Evolutionary conservation across 306 rosid species (phyloP).

Genomic region (Prosopis cineraria): DNA sequence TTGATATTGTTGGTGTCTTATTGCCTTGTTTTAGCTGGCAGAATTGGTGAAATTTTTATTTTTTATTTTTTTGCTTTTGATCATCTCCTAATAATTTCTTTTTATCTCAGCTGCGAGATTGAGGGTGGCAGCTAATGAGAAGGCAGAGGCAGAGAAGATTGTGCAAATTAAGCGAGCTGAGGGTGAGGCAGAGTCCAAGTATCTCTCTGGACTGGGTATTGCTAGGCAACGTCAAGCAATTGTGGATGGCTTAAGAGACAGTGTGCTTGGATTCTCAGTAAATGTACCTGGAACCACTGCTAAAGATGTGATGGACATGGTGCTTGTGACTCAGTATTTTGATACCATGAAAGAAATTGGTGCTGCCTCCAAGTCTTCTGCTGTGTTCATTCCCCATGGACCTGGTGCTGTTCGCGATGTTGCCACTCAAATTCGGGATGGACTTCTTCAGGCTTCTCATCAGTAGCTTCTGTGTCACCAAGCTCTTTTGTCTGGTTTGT

Average conservation of each 20-base stretch:
- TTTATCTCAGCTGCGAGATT: constrained; percentile 75
- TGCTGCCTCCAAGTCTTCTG: constrained; percentile 79
- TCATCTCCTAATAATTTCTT: constrained; percentile 6
- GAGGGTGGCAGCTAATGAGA: constrained; percentile 88
- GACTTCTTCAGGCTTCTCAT: constrained; percentile 81
- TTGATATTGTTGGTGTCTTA: background rate
- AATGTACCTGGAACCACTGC: constrained; percentile 91
- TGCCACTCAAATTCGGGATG: constrained; percentile 82
- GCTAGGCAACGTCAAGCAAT: constrained; percentile 96
- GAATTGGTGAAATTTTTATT: background rate
- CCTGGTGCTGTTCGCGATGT: constrained; percentile 90
- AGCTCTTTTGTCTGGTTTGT: constrained; percentile 21
- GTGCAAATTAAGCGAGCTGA: constrained; percentile 87
- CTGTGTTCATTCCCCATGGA: constrained; percentile 95
- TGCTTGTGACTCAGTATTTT: constrained; percentile 89
- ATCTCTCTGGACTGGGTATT: constrained; percentile 80
- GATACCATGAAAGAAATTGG: constrained; percentile 98
- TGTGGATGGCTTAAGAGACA: constrained; percentile 91
- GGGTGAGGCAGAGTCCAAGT: constrained; percentile 95
- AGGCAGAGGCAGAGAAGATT: constrained; percentile 73
- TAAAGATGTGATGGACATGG: constrained; percentile 97
- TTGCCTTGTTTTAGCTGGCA: background rate
- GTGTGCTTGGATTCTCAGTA: constrained; percentile 81
- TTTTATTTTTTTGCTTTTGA: background rate
- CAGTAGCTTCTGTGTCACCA: constrained; percentile 30